phyloP scores from a whole-genome alignment of 345 rosid genomes.

The Sisymbrium altissimum region DNA sequence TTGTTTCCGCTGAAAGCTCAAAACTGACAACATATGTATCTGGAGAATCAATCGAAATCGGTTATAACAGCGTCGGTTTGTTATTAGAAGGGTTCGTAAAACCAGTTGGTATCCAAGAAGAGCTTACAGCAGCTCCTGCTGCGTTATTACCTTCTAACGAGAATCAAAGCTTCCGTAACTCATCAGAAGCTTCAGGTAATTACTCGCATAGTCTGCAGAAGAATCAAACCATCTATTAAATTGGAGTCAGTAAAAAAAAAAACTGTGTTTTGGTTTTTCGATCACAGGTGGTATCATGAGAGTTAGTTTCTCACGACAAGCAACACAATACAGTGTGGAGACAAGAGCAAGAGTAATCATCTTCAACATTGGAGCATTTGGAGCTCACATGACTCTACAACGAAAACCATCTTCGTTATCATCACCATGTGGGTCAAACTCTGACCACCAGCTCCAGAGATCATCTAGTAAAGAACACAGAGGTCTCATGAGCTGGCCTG shows the following conservation, averaged over 20 bases:
- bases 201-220: neutral
- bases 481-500: slow-evolving; percentile 80
- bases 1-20: slow-evolving; percentile 63
- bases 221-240: neutral
- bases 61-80: slow-evolving; percentile 59
- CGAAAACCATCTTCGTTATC: slow-evolving; percentile 48
- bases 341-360: slow-evolving; percentile 71
- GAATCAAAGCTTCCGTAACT: slow-evolving; percentile 50
- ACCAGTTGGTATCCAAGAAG: slow-evolving; percentile 53
- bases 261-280: neutral
- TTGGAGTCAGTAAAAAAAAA: neutral
- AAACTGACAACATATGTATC: slow-evolving; percentile 47
- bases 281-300: slow-evolving; percentile 27
- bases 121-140: slow-evolving; percentile 64
- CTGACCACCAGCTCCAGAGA: slow-evolving; percentile 56
- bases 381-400: slow-evolving; percentile 40
- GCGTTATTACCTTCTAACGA: slow-evolving; percentile 46
- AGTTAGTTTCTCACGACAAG: slow-evolving; percentile 53
- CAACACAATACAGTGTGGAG: slow-evolving; percentile 60
- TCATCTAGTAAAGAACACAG: slow-evolving; percentile 43
- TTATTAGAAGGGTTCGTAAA: slow-evolving; percentile 76
- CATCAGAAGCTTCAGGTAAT: slow-evolving; percentile 56
- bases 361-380: slow-evolving; percentile 56
- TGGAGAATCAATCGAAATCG: slow-evolving; percentile 73
- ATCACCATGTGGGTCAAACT: slow-evolving; percentile 34